Conservation (phyloP, 2,329 filamentous ascomycete species). For the Ceratocystis harringtonii region DNA sequence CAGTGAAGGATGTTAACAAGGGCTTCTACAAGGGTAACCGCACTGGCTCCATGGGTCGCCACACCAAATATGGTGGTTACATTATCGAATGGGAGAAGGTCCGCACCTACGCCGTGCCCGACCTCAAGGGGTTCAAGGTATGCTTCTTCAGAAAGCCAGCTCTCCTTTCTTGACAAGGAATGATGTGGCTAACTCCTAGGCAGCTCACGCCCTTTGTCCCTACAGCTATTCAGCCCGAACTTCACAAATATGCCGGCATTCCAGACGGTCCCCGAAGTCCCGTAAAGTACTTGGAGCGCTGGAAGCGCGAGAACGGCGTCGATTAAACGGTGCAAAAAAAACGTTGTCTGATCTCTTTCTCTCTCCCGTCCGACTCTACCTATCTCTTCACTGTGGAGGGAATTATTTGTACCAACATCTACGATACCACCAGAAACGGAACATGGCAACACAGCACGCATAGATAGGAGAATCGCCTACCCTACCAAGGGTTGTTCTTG, state of each 20-base stretch:
- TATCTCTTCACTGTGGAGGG: not conserved
- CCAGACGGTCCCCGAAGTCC: slow-evolving; percentile 44
- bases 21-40: slow-evolving; percentile 97
- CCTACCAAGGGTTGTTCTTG: not conserved
- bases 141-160: slow-evolving; percentile 17
- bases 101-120: slow-evolving; percentile 74
- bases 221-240: slow-evolving; percentile 37
- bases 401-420: not conserved
- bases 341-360: not conserved
- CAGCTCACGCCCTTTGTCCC: slow-evolving; percentile 72
- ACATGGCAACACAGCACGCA: not conserved
- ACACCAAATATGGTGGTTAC: slow-evolving; percentile 74
- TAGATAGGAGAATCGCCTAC: not conserved
- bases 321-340: slow-evolving; percentile 28
- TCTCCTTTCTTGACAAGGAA: not conserved
- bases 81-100: slow-evolving; percentile 74
- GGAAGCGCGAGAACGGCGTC: slow-evolving; percentile 53
- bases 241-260: slow-evolving; percentile 39
- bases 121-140: slow-evolving; percentile 58
- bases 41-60: slow-evolving; percentile 70
- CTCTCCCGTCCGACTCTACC: not conserved
- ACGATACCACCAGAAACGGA: slow-evolving; percentile 1
- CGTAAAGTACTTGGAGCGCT: slow-evolving; percentile 46
- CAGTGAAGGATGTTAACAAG: slow-evolving; percentile 82
- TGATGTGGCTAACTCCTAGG: not conserved